Base-by-base conservation (phyloP, 2,329 filamentous ascomycete genomes). In the Penicillium italicum region DNA sequence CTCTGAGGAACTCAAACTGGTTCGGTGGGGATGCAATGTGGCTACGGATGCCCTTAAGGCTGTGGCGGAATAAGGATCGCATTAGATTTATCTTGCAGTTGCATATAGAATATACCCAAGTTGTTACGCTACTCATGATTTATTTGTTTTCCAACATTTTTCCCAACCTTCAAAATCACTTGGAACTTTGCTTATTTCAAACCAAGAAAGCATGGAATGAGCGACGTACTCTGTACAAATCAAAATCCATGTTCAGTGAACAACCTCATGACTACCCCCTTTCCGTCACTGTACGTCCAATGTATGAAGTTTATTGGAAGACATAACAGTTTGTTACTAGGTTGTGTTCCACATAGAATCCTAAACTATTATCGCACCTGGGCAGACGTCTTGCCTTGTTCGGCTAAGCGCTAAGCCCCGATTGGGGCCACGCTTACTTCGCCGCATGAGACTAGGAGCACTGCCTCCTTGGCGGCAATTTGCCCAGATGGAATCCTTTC, bases 1-100 rank as follows among this genome's bases (percentile, higher is more conserved):
- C n/a, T 77, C 77, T 56, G 73, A 74, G 44, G 83, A 86, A 62
- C 76, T 72, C 61, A 80, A 80, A 53, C 71, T 77, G 14, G 74
- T 86, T 42, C 71, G 73, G 67, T 71, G 76, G 78, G 71, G 77
- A 40, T 75, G 74, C 56, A 72, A 66, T 62, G 66, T 74, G 33
- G 74, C 74, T 3, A 62, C 74, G 44, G 72, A 75, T 65, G 73
- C 76, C 40, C 61, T 77, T 57, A 75, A 72, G 62, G 66, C 67
- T 31, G 66, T 73, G 20, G 63, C 69, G 7, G 65, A 65, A 31
- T 65, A 53, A 61, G 11, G 20, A 12, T 45, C 31, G 33, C 22
- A 52, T 22, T 12, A 3, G 22, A 37, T 40, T 16, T 12, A 40
- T 42, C 22, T 47, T 41, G 44, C 46, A 43, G 24, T 36, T 50